Evolutionary conservation across 768 basidiomycete species (phyloP).

Genomic region (Auriculariales sp.): DNA sequence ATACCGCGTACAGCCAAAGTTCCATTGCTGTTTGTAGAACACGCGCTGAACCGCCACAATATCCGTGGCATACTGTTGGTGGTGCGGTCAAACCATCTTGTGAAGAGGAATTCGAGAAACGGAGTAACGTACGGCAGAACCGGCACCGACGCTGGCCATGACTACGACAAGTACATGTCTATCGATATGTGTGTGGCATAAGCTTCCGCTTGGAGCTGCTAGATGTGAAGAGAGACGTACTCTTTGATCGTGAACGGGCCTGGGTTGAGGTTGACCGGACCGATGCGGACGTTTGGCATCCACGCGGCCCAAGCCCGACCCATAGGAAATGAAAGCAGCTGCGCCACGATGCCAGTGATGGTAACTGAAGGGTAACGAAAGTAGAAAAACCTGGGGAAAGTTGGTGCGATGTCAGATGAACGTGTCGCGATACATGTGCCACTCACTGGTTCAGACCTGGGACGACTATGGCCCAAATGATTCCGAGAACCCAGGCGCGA

Average conservation of each 20-base stretch:
- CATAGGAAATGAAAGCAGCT: conserved; percentile 55
- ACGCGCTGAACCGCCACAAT: conserved; percentile 61
- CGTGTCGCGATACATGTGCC: neutral
- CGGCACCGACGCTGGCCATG: conserved; percentile 49
- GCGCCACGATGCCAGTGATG: conserved; percentile 50
- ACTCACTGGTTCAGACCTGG: conserved; percentile 39
- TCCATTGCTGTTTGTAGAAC: conserved; percentile 50
- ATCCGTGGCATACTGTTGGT: conserved; percentile 26
- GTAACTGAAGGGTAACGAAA: conserved; percentile 58
- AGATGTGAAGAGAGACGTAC: conserved; percentile 59
- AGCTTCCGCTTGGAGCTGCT: conserved; percentile 77
- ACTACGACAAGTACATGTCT: conserved; percentile 38
- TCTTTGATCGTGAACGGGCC: conserved; percentile 69
- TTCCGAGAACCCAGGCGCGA: conserved; percentile 44
- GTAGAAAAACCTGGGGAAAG: conserved; percentile 51
- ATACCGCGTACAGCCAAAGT: conserved; percentile 29
- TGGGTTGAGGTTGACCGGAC: conserved; percentile 52
- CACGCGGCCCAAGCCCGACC: conserved; percentile 44
- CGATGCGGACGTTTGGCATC: conserved; percentile 38
- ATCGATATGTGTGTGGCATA: conserved; percentile 63
- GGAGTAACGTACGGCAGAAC: conserved; percentile 43
- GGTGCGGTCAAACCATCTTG: too few species aligned
- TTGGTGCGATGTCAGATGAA: neutral
- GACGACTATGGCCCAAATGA: conserved; percentile 33
- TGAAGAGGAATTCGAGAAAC: neutral